phyloP scores from a whole-genome alignment of 73 alveolate species.

The Uronychia binucleata region DNA sequence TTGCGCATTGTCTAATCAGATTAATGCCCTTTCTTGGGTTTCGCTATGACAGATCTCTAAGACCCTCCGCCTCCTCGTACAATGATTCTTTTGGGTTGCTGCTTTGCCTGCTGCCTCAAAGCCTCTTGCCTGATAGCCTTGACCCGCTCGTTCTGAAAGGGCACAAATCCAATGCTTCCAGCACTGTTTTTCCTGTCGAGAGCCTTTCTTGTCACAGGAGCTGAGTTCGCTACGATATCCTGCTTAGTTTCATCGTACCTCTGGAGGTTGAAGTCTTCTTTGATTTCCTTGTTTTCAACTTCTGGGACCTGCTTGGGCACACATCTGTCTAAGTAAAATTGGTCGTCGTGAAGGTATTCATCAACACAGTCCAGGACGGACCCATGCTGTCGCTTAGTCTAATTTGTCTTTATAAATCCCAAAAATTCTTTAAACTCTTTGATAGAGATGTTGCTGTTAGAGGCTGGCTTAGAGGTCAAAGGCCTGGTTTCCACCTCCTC shows the following conservation, averaged over 20 bases:
- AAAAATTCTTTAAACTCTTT: not conserved
- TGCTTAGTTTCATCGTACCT: too few relatives aligned
- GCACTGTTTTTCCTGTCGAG: not conserved
- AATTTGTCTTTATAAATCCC: not conserved
- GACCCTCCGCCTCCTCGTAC: conserved; percentile 1
- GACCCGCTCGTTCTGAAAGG: not conserved
- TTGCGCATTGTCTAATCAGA: not conserved
- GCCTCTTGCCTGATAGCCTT: not conserved
- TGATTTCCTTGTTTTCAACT: not conserved
- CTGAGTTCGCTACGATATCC: too few relatives aligned
- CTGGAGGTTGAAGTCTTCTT: too few relatives aligned
- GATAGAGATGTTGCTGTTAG: not conserved
- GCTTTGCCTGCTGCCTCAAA: not conserved
- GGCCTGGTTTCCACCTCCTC: too few relatives aligned
- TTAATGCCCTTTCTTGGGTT: not conserved
- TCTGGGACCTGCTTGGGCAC: not conserved
- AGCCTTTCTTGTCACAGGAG: too few relatives aligned
- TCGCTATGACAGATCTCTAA: not conserved
- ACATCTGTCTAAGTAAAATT: not conserved
- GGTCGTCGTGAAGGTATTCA: not conserved
- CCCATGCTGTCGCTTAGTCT: not conserved
- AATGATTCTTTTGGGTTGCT: not conserved
- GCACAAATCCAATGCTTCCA: not conserved
- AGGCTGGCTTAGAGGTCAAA: not conserved
- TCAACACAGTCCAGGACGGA: not conserved